These are phyloP conservation scores for Collybia nuda DNA, from an alignment of 768 basidiomycete species.

Conservation along the genomic window DNA sequence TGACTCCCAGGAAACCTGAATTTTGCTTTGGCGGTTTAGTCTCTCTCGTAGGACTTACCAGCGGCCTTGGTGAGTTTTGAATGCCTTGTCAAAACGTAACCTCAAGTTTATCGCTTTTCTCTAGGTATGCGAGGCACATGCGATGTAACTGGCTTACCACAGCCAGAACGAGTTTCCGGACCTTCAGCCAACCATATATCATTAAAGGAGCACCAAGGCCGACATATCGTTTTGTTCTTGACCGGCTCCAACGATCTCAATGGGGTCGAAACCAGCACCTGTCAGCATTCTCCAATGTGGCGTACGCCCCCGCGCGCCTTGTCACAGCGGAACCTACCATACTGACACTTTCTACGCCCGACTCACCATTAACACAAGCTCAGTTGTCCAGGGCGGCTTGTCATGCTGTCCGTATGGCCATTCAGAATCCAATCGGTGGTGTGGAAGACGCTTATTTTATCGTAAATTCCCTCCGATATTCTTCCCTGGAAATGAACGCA, in stretches of 20 bases:
- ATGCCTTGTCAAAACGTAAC: not conserved
- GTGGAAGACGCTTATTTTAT: slow-evolving; percentile 53
- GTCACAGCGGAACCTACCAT: not conserved
- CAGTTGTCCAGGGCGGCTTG: slow-evolving; percentile 22
- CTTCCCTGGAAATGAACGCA: slow-evolving; percentile 23
- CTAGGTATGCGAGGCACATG: slow-evolving; percentile 69
- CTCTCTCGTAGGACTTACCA: not conserved
- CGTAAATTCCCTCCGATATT: slow-evolving; percentile 55
- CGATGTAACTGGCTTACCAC: slow-evolving; percentile 62
- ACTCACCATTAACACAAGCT: slow-evolving; percentile 10
- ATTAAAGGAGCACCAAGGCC: too few species aligned
- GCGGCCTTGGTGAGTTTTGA: slow-evolving; percentile 14
- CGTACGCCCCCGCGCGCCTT: not conserved
- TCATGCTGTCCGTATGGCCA: slow-evolving; percentile 48
- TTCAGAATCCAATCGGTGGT: slow-evolving; percentile 33
- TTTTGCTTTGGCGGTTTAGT: not conserved
- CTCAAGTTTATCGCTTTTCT: slow-evolving; percentile 2
- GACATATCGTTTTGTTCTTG: too few species aligned
- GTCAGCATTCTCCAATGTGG: slow-evolving; percentile 3
- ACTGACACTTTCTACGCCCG: not conserved
- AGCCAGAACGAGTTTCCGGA: slow-evolving; percentile 41
- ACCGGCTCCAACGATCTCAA: too few species aligned
- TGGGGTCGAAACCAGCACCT: not conserved
- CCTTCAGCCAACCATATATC: not conserved
- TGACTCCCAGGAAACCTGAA: too few species aligned